Evolutionary conservation across 2,329 filamentous ascomycete genomes (phyloP).

Genomic region (Gliomastix tumulicola): DNA sequence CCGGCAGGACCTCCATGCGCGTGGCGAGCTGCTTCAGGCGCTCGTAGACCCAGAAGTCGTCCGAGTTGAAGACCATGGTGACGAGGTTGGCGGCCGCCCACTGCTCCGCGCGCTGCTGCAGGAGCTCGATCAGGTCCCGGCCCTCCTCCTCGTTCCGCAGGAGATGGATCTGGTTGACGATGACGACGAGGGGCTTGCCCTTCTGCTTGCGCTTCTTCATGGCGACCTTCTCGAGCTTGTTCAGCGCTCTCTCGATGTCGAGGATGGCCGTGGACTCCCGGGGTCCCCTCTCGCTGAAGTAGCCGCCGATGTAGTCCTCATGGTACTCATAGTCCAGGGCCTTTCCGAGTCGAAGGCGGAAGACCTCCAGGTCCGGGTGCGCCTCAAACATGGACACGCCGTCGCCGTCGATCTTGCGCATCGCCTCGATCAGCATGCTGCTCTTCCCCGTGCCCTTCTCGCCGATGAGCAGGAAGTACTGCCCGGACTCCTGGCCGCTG

Average conservation of each 20-base stretch:
- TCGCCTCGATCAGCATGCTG: constrained; percentile 90
- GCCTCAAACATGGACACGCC: constrained; percentile 94
- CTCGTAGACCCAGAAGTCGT: constrained; percentile 99
- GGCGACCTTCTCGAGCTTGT: constrained; percentile 96
- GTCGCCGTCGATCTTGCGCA: constrained; percentile 86
- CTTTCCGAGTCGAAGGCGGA: constrained; percentile 86
- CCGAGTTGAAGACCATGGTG: constrained; percentile 89
- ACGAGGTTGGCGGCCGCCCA: constrained; percentile 92
- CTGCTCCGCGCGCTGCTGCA: constrained; percentile 92
- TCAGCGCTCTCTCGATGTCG: constrained; percentile 93
- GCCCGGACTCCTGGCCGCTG: constrained; percentile 62
- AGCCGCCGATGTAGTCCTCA: constrained; percentile 93
- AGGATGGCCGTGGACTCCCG: constrained; percentile 86
- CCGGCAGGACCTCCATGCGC: constrained; percentile 86
- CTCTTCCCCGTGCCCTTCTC: constrained; percentile 97
- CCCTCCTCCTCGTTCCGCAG: constrained; percentile 88
- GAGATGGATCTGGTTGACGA: constrained; percentile 91
- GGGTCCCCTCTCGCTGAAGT: constrained; percentile 91
- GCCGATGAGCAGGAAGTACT: constrained; percentile 87
- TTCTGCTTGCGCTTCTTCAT: constrained; percentile 57
- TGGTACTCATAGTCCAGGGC: constrained; percentile 95
- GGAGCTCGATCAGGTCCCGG: constrained; percentile 84
- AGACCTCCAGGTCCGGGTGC: constrained; percentile 90
- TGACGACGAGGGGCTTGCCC: constrained; percentile 73
- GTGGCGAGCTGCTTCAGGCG: constrained; percentile 86